A percentile compares a stretch with the other conserved stretches of the same genome.
Conservation (phyloP, 192 early-diverging fungal species). For the Diversispora eburnea region DNA sequence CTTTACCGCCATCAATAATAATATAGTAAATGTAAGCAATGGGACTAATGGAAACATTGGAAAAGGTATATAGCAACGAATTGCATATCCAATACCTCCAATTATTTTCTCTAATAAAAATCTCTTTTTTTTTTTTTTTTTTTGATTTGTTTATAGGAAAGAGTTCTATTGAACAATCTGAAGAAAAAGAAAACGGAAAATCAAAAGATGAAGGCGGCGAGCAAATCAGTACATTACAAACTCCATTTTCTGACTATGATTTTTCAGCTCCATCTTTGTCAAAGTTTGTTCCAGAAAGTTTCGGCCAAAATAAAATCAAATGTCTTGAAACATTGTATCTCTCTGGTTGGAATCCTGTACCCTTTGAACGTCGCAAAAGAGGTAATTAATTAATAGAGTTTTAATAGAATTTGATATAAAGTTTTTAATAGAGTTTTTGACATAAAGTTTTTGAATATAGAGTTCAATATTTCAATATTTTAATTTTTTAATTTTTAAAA, state of each 20-base stretch:
- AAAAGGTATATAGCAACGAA: slow-evolving; percentile 15
- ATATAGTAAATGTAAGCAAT: no score
- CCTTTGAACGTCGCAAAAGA: slow-evolving; percentile 64
- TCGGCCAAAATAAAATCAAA: slow-evolving; percentile 52
- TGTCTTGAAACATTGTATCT: slow-evolving; percentile 71
- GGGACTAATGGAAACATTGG: no score
- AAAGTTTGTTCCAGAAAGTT: slow-evolving; percentile 52
- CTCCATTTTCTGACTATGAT: slow-evolving; percentile 49
- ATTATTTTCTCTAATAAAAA: background rate
- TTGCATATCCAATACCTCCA: slow-evolving; percentile 41
- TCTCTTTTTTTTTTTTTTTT: background rate
- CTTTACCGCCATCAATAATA: slow-evolving; percentile 59
- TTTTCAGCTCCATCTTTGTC: slow-evolving; percentile 45
- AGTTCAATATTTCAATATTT: background rate
- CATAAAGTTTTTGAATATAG: no score
- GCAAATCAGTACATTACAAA: slow-evolving; percentile 31
- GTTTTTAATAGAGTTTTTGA: no score
- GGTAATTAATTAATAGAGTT: slow-evolving; percentile 35
- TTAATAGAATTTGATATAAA: background rate
- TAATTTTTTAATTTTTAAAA: background rate
- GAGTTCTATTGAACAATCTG: slow-evolving; percentile 11
- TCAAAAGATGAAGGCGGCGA: slow-evolving; percentile 33
- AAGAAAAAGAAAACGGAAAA: background rate
- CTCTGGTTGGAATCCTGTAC: slow-evolving; percentile 93
- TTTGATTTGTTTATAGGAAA: background rate